Percentiles rank a stretch among this genome's conserved stretches.
Conservation (phyloP, 2,329 filamentous ascomycete species). For the Sclerotinia nivalis region DNA sequence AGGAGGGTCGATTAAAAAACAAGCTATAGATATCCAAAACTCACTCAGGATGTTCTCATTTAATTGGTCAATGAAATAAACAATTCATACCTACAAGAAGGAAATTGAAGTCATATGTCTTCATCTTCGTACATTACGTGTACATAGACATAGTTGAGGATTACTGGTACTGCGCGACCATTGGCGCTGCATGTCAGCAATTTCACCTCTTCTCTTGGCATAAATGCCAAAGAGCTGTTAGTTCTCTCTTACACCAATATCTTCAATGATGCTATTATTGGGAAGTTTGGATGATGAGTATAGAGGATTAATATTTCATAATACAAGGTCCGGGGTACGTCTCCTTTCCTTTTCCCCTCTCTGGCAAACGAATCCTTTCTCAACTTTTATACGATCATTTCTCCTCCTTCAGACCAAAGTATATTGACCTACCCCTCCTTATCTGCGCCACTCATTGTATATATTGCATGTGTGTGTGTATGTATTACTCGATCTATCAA, state of each 20-base stretch:
- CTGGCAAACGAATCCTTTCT: neutral
- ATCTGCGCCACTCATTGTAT: neutral
- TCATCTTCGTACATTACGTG: neutral
- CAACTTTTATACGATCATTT: too few species aligned
- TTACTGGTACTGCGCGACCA: neutral
- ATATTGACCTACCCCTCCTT: neutral
- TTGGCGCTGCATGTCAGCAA: neutral
- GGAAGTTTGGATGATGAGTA: neutral
- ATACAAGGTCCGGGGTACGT: neutral
- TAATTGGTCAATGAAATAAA: neutral
- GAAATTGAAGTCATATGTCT: neutral
- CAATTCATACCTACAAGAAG: neutral
- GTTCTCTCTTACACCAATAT: neutral
- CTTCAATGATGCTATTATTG: neutral
- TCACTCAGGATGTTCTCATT: neutral
- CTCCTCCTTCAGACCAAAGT: neutral
- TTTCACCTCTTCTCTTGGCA: neutral
- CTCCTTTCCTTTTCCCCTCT: neutral
- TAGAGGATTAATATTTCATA: neutral
- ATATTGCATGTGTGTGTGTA: neutral
- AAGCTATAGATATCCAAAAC: neutral
- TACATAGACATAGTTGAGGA: neutral
- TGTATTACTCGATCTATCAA: neutral
- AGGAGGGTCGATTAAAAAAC: neutral
- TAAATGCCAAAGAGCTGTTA: neutral